Conservation (phyloP, 2,329 filamentous ascomycete genomes). For the Aschersonia sp. region DNA sequence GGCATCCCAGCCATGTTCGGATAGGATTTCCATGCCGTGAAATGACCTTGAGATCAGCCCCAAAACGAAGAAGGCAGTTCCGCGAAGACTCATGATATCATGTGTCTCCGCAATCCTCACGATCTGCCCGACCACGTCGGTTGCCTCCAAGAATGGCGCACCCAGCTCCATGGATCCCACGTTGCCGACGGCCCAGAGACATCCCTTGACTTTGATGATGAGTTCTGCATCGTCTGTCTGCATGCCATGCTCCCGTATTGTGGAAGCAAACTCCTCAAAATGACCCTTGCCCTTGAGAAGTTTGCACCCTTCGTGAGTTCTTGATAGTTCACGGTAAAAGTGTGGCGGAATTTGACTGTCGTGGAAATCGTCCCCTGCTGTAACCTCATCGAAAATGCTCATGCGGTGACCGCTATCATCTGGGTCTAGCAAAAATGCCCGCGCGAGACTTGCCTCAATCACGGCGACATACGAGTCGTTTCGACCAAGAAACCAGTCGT, state of each 20-base stretch:
- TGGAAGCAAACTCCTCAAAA: constrained; percentile 83
- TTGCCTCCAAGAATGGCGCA: constrained; percentile 82
- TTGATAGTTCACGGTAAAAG: constrained; percentile 89
- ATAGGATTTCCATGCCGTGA: constrained; percentile 83
- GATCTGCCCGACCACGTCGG: constrained; percentile 76
- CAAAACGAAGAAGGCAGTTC: constrained; percentile 92
- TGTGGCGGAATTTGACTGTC: constrained; percentile 78
- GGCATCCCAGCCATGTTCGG: constrained; percentile 84
- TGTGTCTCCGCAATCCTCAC: constrained; percentile 79
- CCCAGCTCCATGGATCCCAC: constrained; percentile 97
- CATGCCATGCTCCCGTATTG: constrained; percentile 76
- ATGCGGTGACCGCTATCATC: constrained; percentile 43
- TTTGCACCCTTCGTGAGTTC: constrained; percentile 84
- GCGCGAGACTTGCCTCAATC: constrained; percentile 88
- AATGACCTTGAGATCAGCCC: constrained; percentile 84
- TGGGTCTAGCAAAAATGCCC: constrained; percentile 59
- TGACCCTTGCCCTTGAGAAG: constrained; percentile 86
- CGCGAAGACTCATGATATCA: constrained; percentile 81
- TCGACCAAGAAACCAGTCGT: constrained; percentile 95
- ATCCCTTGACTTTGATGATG: constrained; percentile 89
- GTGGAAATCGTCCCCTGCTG: constrained; percentile 39
- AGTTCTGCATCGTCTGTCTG: constrained; percentile 74
- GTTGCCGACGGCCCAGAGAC: constrained; percentile 94
- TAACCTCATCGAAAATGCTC: constrained; percentile 44
- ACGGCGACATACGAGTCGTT: constrained; percentile 93